These are phyloP conservation scores for Atkinsonella texensis DNA, from an alignment of 2,329 filamentous ascomycete genomes.

Conservation along the genomic window DNA sequence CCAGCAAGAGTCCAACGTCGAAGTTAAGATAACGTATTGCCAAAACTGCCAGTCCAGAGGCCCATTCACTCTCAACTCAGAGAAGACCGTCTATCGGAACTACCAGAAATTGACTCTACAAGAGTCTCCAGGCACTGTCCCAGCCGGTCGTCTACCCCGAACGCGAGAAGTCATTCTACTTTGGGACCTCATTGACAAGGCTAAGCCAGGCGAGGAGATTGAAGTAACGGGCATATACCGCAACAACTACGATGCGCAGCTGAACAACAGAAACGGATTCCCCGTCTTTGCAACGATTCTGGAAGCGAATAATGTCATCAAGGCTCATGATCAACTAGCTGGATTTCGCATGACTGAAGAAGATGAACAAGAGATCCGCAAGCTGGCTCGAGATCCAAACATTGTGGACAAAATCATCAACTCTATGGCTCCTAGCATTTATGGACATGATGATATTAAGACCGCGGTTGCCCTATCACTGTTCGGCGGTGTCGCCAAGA, in stretches of 20 bases:
- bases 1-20: constrained; percentile 91
- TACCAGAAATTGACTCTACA: constrained; percentile 97
- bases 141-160: constrained; percentile 84
- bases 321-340: constrained; percentile 92
- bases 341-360: constrained; percentile 92
- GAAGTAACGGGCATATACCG: constrained; percentile 94
- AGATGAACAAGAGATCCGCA: constrained; percentile 83
- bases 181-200: constrained; percentile 92
- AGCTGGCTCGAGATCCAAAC: constrained; percentile 75
- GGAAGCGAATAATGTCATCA: constrained; percentile 94
- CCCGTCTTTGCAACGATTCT: constrained; percentile 96
- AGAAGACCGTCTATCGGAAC: constrained; percentile 96
- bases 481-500: constrained; percentile 89
- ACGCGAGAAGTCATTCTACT: constrained; percentile 90
- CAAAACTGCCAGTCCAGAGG: constrained; percentile 93
- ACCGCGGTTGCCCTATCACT: constrained; percentile 89
- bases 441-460: constrained; percentile 94
- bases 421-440: constrained; percentile 94
- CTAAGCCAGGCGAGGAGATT: constrained; percentile 95
- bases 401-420: constrained; percentile 88
- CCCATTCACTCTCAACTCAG: constrained; percentile 89
- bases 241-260: constrained; percentile 94
- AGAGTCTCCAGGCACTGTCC: constrained; percentile 93
- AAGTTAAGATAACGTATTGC: constrained; percentile 93
- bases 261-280: constrained; percentile 98